Evolutionary conservation across 1,284 basidiomycete species (phyloP).

Genomic region (Malassezia brasiliensis): DNA sequence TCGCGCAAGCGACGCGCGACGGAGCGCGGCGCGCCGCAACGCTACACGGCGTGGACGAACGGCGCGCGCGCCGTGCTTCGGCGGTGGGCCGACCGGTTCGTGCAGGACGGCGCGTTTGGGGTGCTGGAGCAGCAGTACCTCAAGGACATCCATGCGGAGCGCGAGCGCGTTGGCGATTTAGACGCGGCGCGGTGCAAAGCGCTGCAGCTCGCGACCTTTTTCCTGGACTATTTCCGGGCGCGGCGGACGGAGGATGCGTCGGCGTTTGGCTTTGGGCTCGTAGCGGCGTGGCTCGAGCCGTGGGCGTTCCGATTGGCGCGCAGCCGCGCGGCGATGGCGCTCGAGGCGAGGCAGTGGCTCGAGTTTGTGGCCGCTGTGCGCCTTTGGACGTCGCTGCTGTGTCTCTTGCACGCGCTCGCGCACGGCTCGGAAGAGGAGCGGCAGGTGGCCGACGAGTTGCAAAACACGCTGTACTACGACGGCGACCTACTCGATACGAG

Average conservation of each 20-base stretch:
- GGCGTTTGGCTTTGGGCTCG: slow-evolving; percentile 29
- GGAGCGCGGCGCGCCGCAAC: slow-evolving; percentile 31
- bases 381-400: slow-evolving; percentile 42
- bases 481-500: slow-evolving; percentile 35
- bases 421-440: slow-evolving; percentile 26
- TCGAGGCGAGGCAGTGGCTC: slow-evolving; percentile 36
- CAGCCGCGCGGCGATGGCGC: slow-evolving; percentile 28
- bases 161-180: slow-evolving; percentile 41
- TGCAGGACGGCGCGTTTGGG: slow-evolving; percentile 21
- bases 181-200: slow-evolving; percentile 38
- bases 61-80: slow-evolving; percentile 25
- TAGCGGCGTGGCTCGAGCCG: slow-evolving; percentile 38
- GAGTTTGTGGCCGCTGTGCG: slow-evolving; percentile 38
- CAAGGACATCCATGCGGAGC: slow-evolving; percentile 43
- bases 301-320: slow-evolving; percentile 44
- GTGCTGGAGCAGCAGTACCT: slow-evolving; percentile 16
- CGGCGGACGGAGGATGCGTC: slow-evolving; percentile 14
- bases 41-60: slow-evolving; percentile 27
- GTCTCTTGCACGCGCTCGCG: slow-evolving; percentile 37
- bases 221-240: slow-evolving; percentile 42
- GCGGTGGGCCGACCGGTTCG: slow-evolving; percentile 39
- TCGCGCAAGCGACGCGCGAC: slow-evolving; percentile 26
- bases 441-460: slow-evolving; percentile 36
- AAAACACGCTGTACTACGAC: slow-evolving; percentile 43
- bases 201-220: slow-evolving; percentile 40